Conservation (phyloP, 768 basidiomycete species). For the Termitomyces sp. region DNA sequence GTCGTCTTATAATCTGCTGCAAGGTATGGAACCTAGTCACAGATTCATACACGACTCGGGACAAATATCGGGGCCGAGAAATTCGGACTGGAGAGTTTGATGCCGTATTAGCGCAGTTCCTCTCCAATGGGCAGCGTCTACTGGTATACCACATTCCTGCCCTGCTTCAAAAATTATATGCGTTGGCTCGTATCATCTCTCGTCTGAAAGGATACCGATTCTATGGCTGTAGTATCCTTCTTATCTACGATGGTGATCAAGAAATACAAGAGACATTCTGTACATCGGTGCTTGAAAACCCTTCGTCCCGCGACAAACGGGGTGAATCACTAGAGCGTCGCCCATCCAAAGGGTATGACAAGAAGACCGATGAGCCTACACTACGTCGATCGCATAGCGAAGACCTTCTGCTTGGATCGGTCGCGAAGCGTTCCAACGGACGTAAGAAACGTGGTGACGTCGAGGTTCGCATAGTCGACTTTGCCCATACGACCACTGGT, state of each 20-base stretch:
- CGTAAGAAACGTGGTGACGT: conserved; percentile 84
- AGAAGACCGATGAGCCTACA: conserved; percentile 35
- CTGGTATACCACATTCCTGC: conserved; percentile 90
- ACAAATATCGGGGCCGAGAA: conserved; percentile 95
- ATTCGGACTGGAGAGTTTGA: conserved; percentile 83
- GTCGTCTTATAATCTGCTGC: conserved; percentile 1
- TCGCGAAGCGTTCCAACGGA: conserved; percentile 55
- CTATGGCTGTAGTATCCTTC: conserved; percentile 93
- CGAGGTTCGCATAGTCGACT: conserved; percentile 95
- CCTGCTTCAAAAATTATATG: conserved; percentile 87
- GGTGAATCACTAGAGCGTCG: conserved; percentile 73
- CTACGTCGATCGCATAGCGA: conserved; percentile 78
- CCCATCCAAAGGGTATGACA: conserved; percentile 33
- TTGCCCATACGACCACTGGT: conserved; percentile 97
- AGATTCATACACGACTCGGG: conserved; percentile 83
- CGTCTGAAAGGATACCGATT: conserved; percentile 94
- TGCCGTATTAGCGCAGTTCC: conserved; percentile 73
- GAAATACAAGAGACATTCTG: conserved; percentile 79
- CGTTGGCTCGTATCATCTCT: conserved; percentile 86
- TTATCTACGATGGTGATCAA: conserved; percentile 95
- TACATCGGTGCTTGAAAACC: conserved; percentile 54
- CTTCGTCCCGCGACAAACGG: conserved; percentile 64
- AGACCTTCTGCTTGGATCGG: conserved; percentile 65
- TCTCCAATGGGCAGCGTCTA: conserved; percentile 77
- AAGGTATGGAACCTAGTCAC: conserved; percentile 92